phyloP scores from a whole-genome alignment of 192 early-diverging fungal genomes.

The Entomortierella lignicola region DNA sequence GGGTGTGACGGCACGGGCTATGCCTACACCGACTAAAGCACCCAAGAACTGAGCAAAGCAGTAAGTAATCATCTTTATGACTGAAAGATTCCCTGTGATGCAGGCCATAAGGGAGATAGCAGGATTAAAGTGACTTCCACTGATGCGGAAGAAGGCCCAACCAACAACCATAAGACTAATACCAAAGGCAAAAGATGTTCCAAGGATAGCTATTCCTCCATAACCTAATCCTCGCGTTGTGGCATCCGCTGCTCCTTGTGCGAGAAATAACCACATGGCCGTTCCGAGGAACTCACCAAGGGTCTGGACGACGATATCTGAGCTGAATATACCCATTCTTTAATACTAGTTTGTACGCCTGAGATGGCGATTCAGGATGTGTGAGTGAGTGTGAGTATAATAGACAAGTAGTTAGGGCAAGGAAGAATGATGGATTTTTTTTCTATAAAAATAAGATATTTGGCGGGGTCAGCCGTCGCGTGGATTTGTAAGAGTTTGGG shows the following conservation, averaged over 20 bases:
- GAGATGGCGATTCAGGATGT: neutral
- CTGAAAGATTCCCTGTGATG: slow-evolving; percentile 61
- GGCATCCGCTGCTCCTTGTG: slow-evolving; percentile 54
- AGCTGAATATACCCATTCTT: slow-evolving; percentile 4
- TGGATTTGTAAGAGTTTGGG: no score
- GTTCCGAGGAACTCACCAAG: slow-evolving; percentile 59
- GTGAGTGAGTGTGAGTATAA: no score
- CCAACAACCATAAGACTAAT: slow-evolving; percentile 56
- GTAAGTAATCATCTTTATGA: slow-evolving; percentile 55
- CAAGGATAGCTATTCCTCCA: slow-evolving; percentile 8
- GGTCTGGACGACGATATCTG: slow-evolving; percentile 25
- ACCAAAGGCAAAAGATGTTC: slow-evolving; percentile 58
- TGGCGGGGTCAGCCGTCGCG: no score
- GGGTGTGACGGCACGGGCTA: slow-evolving; percentile 25
- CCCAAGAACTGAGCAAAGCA: slow-evolving; percentile 69
- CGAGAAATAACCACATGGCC: slow-evolving; percentile 56
- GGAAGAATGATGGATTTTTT: no score
- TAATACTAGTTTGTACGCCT: neutral
- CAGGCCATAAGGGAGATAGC: slow-evolving; percentile 68
- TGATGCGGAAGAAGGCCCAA: slow-evolving; percentile 62
- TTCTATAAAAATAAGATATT: no score
- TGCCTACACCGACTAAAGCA: slow-evolving; percentile 63
- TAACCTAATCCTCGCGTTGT: slow-evolving; percentile 1
- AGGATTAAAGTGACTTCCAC: slow-evolving; percentile 72
- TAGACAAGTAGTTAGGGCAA: no score